These are phyloP conservation scores for Penicillium sp. DNA, from an alignment of 2,329 filamentous ascomycete species.

Conservation along the genomic window DNA sequence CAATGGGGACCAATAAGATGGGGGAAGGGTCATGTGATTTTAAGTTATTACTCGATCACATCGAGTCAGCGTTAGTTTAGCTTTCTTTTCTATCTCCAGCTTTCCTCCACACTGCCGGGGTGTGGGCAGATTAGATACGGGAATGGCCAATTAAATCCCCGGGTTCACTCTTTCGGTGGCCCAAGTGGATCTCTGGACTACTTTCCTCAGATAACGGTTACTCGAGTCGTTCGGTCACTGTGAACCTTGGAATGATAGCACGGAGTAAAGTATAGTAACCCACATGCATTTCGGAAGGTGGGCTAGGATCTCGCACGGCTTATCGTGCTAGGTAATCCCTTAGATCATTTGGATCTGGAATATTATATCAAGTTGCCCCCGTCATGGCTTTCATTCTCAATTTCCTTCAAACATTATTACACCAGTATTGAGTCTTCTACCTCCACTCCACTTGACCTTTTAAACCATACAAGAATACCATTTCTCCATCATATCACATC, in stretches of 20 bases:
- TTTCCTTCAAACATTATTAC: too few species aligned
- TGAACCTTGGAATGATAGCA: conserved; percentile 12
- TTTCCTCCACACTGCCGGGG: conserved; percentile 2
- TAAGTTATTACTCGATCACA: conserved; percentile 36
- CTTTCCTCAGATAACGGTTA: conserved; percentile 29
- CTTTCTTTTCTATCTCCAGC: conserved; percentile 9
- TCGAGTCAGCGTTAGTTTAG: conserved; percentile 33
- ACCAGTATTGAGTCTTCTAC: too few species aligned
- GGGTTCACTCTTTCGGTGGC: conserved; percentile 8
- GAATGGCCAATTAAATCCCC: conserved; percentile 12
- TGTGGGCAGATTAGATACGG: conserved; percentile 24
- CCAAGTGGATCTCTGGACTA: not conserved
- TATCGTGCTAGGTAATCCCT: not conserved
- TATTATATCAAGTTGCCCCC: not conserved
- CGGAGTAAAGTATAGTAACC: too few species aligned
- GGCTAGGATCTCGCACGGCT: not conserved
- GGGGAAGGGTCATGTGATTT: not conserved
- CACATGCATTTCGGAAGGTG: too few species aligned
- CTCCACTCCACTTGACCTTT: too few species aligned
- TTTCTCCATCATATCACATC: not conserved
- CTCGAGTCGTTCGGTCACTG: conserved; percentile 24
- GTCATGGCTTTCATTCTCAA: not conserved
- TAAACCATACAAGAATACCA: not conserved
- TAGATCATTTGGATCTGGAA: not conserved
- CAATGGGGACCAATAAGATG: not conserved